Conservation (phyloP, 768 basidiomycete genomes). For the Leucocoprinus leucothites region DNA sequence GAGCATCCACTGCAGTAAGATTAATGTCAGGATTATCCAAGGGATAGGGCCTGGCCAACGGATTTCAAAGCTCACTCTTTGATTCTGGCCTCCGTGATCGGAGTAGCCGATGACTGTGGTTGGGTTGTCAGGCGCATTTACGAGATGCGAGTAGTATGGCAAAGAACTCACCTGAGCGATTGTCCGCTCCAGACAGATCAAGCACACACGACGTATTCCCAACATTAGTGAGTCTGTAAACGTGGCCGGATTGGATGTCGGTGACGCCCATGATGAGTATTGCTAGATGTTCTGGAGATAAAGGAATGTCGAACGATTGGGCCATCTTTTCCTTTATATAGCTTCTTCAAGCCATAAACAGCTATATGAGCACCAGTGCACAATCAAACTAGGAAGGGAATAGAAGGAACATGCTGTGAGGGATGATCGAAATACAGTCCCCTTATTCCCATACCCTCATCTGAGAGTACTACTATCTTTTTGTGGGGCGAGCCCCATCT, state of each 20-base stretch:
- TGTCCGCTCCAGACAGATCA: background rate
- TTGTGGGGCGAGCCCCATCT: no score
- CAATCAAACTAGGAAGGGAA: no score
- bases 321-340: background rate
- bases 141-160: background rate
- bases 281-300: background rate
- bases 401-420: no score
- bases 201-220: background rate
- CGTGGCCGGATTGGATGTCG: background rate
- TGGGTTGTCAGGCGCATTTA: background rate
- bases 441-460: no score
- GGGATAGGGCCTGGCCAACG: no score
- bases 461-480: no score
- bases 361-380: no score
- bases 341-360: no score
- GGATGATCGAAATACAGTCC: no score
- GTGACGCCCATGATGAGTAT: background rate
- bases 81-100: constrained; percentile 33
- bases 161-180: background rate
- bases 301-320: background rate
- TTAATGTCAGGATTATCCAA: background rate
- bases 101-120: constrained; percentile 1
- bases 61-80: no score
- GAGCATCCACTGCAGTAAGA: constrained; percentile 31
- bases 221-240: background rate